Conservation (phyloP, 2,329 filamentous ascomycete genomes). For the Aspergillus neoniger region DNA sequence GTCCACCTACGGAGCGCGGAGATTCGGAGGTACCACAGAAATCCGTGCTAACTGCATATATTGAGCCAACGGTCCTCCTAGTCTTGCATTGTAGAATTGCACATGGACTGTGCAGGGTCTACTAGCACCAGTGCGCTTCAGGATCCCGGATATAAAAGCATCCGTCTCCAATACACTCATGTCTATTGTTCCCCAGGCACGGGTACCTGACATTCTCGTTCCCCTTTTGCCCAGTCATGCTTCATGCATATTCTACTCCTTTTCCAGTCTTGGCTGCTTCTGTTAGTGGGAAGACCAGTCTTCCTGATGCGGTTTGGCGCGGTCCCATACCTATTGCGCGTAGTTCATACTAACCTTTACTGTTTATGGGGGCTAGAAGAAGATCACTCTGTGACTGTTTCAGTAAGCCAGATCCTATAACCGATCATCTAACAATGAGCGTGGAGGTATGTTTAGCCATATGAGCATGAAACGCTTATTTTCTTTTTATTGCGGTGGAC, state of each 20-base stretch:
- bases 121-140: background rate
- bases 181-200: background rate
- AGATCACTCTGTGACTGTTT: slow-evolving; percentile 8
- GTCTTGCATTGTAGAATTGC: slow-evolving; percentile 1
- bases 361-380: slow-evolving; percentile 8
- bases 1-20: slow-evolving; percentile 17
- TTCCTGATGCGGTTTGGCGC: slow-evolving; percentile 17
- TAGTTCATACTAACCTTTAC: slow-evolving; percentile 9
- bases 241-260: slow-evolving; percentile 15
- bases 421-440: background rate
- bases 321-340: slow-evolving; percentile 19
- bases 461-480: background rate
- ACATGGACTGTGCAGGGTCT: slow-evolving; percentile 13
- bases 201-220: background rate
- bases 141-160: slow-evolving; percentile 37
- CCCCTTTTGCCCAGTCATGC: slow-evolving; percentile 2
- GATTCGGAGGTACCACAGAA: slow-evolving; percentile 8
- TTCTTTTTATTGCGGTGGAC: background rate
- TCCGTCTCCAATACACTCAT: slow-evolving; percentile 25
- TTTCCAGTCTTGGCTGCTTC: slow-evolving; percentile 17
- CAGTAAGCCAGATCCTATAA: background rate
- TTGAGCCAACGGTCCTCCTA: slow-evolving; percentile 1
- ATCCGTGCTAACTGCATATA: slow-evolving; percentile 1
- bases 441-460: too few relatives aligned
- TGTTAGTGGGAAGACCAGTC: slow-evolving; percentile 4